Evolutionary conservation across 345 rosid genomes (phyloP).

Genomic region (Moringa oleifera): DNA sequence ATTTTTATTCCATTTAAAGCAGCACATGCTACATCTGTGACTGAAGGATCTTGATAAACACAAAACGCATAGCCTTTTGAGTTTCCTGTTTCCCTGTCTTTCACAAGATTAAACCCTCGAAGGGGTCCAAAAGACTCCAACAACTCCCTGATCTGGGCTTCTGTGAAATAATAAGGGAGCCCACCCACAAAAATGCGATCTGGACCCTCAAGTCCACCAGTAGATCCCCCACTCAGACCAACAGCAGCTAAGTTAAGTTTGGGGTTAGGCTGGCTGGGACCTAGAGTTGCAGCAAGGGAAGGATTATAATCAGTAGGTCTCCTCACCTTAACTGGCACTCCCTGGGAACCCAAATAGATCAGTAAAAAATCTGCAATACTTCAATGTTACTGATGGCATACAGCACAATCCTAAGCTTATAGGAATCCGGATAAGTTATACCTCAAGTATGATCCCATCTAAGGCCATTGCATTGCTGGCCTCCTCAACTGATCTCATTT

Average conservation of each 20-base stretch:
- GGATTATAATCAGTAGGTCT: slow-evolving; percentile 98
- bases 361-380: not conserved
- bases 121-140: slow-evolving; percentile 93
- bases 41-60: slow-evolving; percentile 92
- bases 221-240: slow-evolving; percentile 80
- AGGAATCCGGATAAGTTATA: slow-evolving; percentile 7
- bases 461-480: slow-evolving; percentile 99
- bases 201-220: slow-evolving; percentile 99
- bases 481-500: slow-evolving; percentile 99
- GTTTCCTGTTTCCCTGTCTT: slow-evolving; percentile 97
- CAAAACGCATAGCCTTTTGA: slow-evolving; percentile 97
- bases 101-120: slow-evolving; percentile 90
- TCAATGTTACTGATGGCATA: too few species aligned
- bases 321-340: slow-evolving; percentile 98
- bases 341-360: slow-evolving; percentile 37
- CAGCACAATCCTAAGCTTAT: too few species aligned
- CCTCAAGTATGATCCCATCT: slow-evolving; percentile 97
- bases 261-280: slow-evolving; percentile 98
- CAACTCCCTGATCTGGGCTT: slow-evolving; percentile 89
- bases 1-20: slow-evolving; percentile 95
- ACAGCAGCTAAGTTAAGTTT: slow-evolving; percentile 90
- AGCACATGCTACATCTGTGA: slow-evolving; percentile 94
- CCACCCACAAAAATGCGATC: slow-evolving; percentile 99
- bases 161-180: slow-evolving; percentile 92
- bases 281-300: slow-evolving; percentile 90